Base-by-base conservation (phyloP, 139 green algal genomes). In the Tetraselmis chui region DNA sequence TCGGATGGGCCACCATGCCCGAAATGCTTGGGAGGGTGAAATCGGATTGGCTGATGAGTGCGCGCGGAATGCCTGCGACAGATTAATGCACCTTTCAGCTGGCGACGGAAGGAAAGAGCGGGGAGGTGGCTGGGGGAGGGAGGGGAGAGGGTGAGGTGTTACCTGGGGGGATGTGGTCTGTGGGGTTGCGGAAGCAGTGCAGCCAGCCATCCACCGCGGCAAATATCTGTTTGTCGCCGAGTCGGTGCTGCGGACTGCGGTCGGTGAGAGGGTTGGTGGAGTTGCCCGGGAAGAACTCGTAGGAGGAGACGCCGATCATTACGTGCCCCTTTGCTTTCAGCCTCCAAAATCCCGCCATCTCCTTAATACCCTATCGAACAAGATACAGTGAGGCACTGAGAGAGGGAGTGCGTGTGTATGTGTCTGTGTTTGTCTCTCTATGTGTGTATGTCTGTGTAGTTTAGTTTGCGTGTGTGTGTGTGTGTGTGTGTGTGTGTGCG, bases 281-380 rank as follows among this genome's bases (percentile, higher is more conserved):
- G 24, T 79, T 29, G n/a, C 81, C 81, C 24, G 84, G 84, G n/a
- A 85, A 87, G 30, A 85, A 77, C 84, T 85, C 77, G 76, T 87
- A 87, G 32, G 78, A 84, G 11, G 81, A 83, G 67, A 85, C 79
- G 32, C 81, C 81, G 26, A 87, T 27, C 32, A 87, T 75, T 59
- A 87, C 78, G 32, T 85, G 81, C 28, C 84, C 84, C 1, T 77
- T 76, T 26, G 78, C 78, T 67, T 85, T 87, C 78, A 84, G 59
- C 25, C 78, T 31, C 84, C 84, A 85, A 24, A 87, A 87, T 22
- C 79, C n/a, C 5, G 76, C 83, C 2, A 76, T 75, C n/a, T 81
- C 79, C 28, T 59, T n/a, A n/a, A n/a, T n/a, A n/a, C n/a, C n/a
- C n/a, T n/a, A n/a, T n/a, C n/a, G n/a, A n/a, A n/a, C n/a, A n/a